These are phyloP conservation scores for Citrus reticulata DNA, from an alignment of 345 rosid species.

Conservation along the genomic window DNA sequence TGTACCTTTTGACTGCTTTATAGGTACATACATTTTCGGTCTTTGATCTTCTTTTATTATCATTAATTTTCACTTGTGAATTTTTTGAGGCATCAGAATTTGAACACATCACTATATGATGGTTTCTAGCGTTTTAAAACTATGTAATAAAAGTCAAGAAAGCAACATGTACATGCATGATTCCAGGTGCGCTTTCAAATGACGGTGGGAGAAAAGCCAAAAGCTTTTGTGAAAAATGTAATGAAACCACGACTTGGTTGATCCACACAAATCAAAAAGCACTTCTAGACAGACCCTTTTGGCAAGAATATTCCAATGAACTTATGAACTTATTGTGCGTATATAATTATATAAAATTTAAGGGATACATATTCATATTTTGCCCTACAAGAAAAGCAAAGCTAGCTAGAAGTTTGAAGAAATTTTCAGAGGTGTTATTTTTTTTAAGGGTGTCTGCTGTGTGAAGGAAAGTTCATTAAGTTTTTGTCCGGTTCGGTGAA, in stretches of 20 bases:
- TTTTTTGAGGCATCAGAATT: not conserved
- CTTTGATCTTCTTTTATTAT: not conserved
- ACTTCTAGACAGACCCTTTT: not conserved
- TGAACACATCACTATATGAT: not conserved
- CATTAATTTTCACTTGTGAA: not conserved
- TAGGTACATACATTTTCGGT: not conserved
- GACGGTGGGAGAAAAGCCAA: constrained; percentile 17
- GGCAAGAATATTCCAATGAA: not conserved
- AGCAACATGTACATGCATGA: constrained; percentile 3
- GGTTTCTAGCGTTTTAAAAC: not conserved
- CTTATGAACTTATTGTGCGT: no score
- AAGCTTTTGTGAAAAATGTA: not conserved
- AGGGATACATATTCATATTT: no score
- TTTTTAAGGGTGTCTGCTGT: not conserved
- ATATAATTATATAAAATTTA: no score
- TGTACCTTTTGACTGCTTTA: constrained; percentile 1
- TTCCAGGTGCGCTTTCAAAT: constrained; percentile 19
- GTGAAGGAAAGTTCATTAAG: not conserved
- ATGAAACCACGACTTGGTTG: not conserved
- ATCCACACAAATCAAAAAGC: not conserved
- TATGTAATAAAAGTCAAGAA: constrained; percentile 19
- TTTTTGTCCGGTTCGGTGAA: constrained; percentile 7
- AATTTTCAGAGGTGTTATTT: not conserved
- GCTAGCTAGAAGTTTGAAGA: not conserved
- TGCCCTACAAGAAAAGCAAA: no score